Evolutionary conservation across 257 asterid genomes (phyloP).

Genomic region (Mitragyna speciosa): DNA sequence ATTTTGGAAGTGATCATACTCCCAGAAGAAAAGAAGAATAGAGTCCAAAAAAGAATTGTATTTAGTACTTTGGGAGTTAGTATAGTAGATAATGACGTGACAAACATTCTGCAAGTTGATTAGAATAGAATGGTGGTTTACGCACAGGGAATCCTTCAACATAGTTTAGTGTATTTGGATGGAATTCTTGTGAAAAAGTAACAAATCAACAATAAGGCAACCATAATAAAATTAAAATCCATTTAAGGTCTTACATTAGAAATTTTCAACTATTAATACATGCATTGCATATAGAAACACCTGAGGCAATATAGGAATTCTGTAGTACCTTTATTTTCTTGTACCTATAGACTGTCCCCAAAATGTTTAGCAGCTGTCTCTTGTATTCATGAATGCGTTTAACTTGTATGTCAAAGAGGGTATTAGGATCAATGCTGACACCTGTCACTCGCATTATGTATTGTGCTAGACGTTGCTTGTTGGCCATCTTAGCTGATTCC

Average conservation of each 20-base stretch:
- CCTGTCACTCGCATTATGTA: conserved; percentile 78
- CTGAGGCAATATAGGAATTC: conserved; percentile 24
- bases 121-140: not conserved
- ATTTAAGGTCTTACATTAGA: not conserved
- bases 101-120: not conserved
- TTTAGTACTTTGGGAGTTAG: not conserved
- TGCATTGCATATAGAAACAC: conserved; percentile 3
- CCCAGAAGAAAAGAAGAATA: not conserved
- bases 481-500: conserved; percentile 92
- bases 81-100: not conserved
- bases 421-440: conserved; percentile 72
- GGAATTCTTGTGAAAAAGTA: not conserved
- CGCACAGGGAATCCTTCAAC: not conserved
- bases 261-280: not conserved
- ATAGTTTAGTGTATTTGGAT: not conserved
- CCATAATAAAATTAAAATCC: not conserved
- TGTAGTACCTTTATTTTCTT: conserved; percentile 88
- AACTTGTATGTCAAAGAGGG: conserved; percentile 96
- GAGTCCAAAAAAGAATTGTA: not conserved
- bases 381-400: conserved; percentile 98
- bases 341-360: conserved; percentile 91
- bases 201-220: not conserved
- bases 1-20: not conserved
- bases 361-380: conserved; percentile 91
- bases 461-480: conserved; percentile 82